Conservation (phyloP, 2,329 filamentous ascomycete genomes). For the Pseudogymnoascus sp. region DNA sequence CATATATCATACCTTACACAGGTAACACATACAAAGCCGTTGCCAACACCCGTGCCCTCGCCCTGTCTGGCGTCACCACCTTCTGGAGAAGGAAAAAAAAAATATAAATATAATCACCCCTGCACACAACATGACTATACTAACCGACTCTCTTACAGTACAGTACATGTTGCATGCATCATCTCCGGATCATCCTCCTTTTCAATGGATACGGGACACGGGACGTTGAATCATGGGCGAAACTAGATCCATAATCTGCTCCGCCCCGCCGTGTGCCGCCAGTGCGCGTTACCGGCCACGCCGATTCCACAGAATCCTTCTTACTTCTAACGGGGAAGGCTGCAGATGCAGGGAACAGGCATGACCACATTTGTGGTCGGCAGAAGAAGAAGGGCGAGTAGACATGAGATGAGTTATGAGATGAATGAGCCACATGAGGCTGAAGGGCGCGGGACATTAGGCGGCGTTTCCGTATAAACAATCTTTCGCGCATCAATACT, state of each 20-base stretch:
- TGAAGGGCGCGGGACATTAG: background rate
- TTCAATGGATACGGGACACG: background rate
- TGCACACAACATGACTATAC: background rate
- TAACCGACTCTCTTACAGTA: background rate
- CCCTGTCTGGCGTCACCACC: background rate
- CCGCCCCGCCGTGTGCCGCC: background rate
- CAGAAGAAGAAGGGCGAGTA: background rate
- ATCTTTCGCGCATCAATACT: background rate
- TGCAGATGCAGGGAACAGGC: background rate
- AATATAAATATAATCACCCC: background rate
- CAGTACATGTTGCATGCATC: background rate
- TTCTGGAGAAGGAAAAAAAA: background rate
- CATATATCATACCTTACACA: background rate
- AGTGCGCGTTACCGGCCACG: background rate
- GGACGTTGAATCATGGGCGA: background rate
- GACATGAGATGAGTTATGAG: background rate
- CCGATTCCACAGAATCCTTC: background rate
- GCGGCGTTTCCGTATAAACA: background rate
- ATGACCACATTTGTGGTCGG: background rate
- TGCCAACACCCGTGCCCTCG: background rate
- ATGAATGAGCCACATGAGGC: constrained; percentile 1
- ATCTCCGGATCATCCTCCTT: background rate
- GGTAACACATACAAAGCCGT: background rate
- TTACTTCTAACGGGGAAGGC: background rate
- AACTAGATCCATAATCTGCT: background rate